Percentiles rank a stretch among this genome's conserved stretches.
Evolutionary conservation across 139 green algal species (phyloP).

Genomic region (Picochlorum costavermella): DNA sequence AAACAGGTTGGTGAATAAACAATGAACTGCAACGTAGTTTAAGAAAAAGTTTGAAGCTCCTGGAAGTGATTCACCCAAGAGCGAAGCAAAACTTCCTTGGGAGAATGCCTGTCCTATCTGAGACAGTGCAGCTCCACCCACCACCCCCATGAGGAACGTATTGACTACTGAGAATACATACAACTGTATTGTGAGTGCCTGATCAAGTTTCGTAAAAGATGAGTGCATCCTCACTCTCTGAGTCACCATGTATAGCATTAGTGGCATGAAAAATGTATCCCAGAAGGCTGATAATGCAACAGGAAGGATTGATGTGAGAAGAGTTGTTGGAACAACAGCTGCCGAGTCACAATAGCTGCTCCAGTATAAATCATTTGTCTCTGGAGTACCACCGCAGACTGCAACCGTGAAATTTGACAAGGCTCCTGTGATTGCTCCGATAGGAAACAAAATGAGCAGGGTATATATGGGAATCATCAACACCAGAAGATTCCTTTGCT

Average conservation of each 20-base stretch:
- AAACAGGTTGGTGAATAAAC: conserved; percentile 9
- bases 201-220: neutral
- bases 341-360: neutral
- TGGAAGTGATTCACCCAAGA: conserved; percentile 1
- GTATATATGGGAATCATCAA: neutral
- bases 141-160: neutral
- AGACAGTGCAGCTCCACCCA: neutral
- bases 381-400: neutral
- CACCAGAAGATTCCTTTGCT: neutral
- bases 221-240: neutral
- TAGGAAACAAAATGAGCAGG: conserved; percentile 7
- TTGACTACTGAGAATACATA: neutral
- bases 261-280: conserved; percentile 8
- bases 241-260: neutral
- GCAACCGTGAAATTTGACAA: conserved; percentile 5
- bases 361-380: neutral
- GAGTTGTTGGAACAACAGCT: neutral
- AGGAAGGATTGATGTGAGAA: neutral
- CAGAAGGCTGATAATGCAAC: conserved; percentile 5
- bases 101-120: neutral
- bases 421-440: conserved; percentile 5
- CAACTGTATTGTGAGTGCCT: neutral
- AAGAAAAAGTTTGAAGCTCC: conserved; percentile 4
- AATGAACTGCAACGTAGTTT: neutral
- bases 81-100: neutral